phyloP scores from a whole-genome alignment of 2,329 filamentous ascomycete species.

The Fusarium cyanostomum region DNA sequence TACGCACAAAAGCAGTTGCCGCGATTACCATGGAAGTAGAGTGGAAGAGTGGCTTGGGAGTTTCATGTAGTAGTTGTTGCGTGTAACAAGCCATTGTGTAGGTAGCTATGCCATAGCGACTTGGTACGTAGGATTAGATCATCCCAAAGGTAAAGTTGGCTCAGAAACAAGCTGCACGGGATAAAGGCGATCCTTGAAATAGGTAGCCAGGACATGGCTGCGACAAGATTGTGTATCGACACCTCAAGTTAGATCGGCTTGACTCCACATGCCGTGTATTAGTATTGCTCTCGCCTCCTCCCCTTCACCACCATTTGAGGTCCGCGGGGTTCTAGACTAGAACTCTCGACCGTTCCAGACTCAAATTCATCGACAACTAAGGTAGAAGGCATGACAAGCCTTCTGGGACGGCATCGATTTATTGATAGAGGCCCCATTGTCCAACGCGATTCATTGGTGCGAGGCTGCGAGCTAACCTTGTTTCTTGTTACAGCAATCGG shows the following conservation, averaged over 20 bases:
- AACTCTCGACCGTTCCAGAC: constrained; percentile 10
- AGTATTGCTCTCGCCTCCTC: not conserved
- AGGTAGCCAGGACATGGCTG: not conserved
- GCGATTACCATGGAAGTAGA: too few species aligned
- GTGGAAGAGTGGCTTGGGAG: too few species aligned
- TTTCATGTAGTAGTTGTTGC: too few species aligned
- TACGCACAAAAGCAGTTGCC: too few species aligned
- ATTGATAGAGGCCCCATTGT: not conserved
- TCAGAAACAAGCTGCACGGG: too few species aligned
- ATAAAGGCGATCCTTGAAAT: not conserved
- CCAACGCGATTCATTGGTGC: not conserved
- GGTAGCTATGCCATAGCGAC: too few species aligned
- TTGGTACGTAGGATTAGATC: too few species aligned
- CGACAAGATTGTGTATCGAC: not conserved
- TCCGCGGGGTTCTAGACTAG: not conserved
- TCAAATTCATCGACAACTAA: not conserved
- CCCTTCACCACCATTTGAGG: not conserved
- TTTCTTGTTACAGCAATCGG: not conserved
- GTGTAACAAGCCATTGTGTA: too few species aligned
- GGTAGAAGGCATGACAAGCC: constrained; percentile 9
- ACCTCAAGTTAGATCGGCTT: too few species aligned
- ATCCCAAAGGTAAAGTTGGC: too few species aligned
- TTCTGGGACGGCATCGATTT: constrained; percentile 1
- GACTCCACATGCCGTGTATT: too few species aligned
- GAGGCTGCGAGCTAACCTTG: not conserved